Conservation (phyloP, 768 basidiomycete species). For the Boletus reticuloceps region DNA sequence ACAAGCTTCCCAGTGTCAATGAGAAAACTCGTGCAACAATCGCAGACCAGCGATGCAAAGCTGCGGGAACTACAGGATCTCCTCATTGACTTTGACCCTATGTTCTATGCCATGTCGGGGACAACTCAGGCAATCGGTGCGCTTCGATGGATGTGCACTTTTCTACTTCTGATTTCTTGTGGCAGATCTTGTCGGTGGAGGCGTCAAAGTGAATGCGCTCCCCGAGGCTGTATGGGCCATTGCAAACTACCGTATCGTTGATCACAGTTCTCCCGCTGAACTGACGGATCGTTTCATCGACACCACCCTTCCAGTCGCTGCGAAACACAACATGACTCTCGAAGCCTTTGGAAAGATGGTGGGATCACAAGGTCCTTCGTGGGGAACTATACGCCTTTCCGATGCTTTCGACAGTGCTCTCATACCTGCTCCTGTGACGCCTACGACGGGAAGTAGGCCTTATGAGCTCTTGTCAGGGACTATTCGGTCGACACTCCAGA, state of each 20-base stretch:
- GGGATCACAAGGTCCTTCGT: constrained; percentile 21
- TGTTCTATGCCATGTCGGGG: constrained; percentile 17
- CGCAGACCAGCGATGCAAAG: constrained; percentile 20
- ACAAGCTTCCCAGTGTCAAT: constrained; percentile 29
- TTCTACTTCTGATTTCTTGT: constrained; percentile 23
- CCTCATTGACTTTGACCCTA: constrained; percentile 22
- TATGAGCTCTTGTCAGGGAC: constrained; percentile 43
- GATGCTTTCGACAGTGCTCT: constrained; percentile 36
- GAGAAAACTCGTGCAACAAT: constrained; percentile 21
- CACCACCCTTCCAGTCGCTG: constrained; percentile 14
- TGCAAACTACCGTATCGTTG: constrained; percentile 34
- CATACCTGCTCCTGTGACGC: constrained; percentile 44
- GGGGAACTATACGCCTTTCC: constrained; percentile 36
- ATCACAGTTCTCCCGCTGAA: constrained; percentile 25
- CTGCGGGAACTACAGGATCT: constrained; percentile 10
- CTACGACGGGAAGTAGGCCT: constrained; percentile 34
- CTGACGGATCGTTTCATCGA: constrained; percentile 12
- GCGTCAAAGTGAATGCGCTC: constrained; percentile 46
- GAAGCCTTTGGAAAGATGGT: constrained; percentile 39
- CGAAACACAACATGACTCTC: constrained; percentile 39
- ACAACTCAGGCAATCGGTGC: constrained; percentile 30
- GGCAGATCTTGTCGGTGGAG: constrained; percentile 42
- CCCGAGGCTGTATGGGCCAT: constrained; percentile 41
- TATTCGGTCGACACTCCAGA: constrained; percentile 38
- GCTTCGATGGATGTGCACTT: constrained; percentile 2